phyloP scores from a whole-genome alignment of 116 monocot species.

The Papilionanthe hybrid region DNA sequence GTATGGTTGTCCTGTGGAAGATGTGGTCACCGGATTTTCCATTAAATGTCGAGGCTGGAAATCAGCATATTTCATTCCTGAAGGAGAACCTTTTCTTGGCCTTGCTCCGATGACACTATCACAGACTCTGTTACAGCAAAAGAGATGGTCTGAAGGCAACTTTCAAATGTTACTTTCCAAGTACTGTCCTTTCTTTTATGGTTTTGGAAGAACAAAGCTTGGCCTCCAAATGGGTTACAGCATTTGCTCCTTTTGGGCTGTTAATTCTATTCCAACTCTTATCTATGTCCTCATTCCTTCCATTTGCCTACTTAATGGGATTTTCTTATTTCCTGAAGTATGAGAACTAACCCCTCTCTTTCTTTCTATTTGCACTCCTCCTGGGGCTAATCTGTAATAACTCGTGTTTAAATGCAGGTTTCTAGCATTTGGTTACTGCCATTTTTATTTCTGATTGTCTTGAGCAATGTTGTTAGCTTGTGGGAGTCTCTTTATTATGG shows the following conservation, averaged over 20 bases:
- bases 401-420: constrained; percentile 13
- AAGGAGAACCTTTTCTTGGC: constrained; percentile 39
- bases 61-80: constrained; percentile 41
- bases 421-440: constrained; percentile 44
- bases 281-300: constrained; percentile 46
- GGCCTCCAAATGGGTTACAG: constrained; percentile 52
- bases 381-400: neutral
- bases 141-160: constrained; percentile 62
- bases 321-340: constrained; percentile 43
- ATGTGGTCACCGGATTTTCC: constrained; percentile 45
- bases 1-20: constrained; percentile 60
- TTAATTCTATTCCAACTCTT: constrained; percentile 40
- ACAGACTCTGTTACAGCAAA: constrained; percentile 51
- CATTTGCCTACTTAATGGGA: constrained; percentile 29
- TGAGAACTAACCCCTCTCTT: neutral
- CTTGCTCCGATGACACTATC: constrained; percentile 42
- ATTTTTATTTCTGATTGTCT: constrained; percentile 29
- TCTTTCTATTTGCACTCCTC: neutral
- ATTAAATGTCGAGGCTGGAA: constrained; percentile 66
- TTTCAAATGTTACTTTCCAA: constrained; percentile 56
- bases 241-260: constrained; percentile 39
- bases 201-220: constrained; percentile 35
- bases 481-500: constrained; percentile 27
- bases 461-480: constrained; percentile 19
- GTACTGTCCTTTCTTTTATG: constrained; percentile 37